A percentile compares a stretch with the other conserved stretches of the same genome.
Conservation (phyloP, 2,329 filamentous ascomycete species). For the Sarocladium kiliense region DNA sequence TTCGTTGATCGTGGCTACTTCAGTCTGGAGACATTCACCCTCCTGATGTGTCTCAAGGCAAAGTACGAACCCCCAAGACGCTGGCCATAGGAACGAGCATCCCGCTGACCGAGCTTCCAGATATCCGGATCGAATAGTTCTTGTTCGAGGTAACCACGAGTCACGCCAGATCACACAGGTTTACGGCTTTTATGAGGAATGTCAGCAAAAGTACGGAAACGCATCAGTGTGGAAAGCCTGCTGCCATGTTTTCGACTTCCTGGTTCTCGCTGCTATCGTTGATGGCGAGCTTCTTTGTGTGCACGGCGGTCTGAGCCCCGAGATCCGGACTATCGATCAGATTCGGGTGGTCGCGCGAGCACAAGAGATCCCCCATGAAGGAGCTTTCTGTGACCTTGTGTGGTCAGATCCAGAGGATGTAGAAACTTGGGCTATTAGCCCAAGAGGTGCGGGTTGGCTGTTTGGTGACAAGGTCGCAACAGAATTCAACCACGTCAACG, state of each 20-base stretch:
- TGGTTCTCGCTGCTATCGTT: slow-evolving; percentile 93
- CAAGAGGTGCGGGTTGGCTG: slow-evolving; percentile 92
- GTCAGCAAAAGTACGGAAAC: slow-evolving; percentile 96
- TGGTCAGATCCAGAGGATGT: slow-evolving; percentile 98
- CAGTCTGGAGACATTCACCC: slow-evolving; percentile 94
- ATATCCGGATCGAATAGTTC: slow-evolving; percentile 90
- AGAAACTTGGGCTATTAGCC: slow-evolving; percentile 93
- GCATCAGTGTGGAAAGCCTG: slow-evolving; percentile 99
- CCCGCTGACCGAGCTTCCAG: slow-evolving; percentile 42
- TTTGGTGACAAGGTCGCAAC: slow-evolving; percentile 97
- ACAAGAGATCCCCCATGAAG: slow-evolving; percentile 96
- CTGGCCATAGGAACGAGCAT: too few relatives aligned
- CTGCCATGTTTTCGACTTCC: slow-evolving; percentile 98
- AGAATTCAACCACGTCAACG: slow-evolving; percentile 97
- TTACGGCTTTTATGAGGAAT: slow-evolving; percentile 98
- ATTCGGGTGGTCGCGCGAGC: slow-evolving; percentile 98
- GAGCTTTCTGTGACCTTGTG: slow-evolving; percentile 95
- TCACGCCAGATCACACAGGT: slow-evolving; percentile 97
- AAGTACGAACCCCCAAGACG: slow-evolving; percentile 37
- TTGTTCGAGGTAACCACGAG: slow-evolving; percentile 97
- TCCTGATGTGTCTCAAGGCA: slow-evolving; percentile 90
- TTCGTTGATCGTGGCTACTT: slow-evolving; percentile 98
- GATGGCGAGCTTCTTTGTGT: slow-evolving; percentile 98
- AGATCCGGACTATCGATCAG: slow-evolving; percentile 96
- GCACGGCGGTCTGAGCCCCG: slow-evolving; percentile 82